Conservation (phyloP, 495 filamentous ascomycete genomes). For the Melanomma pulvis-pyrius region DNA sequence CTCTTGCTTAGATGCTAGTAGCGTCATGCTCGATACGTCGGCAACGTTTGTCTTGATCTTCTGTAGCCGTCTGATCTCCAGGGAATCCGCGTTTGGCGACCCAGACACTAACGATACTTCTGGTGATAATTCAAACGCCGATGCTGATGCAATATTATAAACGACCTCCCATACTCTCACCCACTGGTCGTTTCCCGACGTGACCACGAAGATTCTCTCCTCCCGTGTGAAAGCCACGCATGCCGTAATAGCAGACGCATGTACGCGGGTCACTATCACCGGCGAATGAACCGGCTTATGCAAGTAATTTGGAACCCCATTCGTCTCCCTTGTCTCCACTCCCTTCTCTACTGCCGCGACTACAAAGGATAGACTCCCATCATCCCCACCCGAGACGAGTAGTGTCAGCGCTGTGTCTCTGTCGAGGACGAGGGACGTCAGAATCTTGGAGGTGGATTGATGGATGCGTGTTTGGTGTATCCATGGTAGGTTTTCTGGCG, state of each 20-base stretch:
- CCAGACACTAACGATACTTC: constrained; percentile 5
- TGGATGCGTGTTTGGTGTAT: constrained; percentile 56
- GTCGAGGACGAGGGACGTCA: constrained; percentile 45
- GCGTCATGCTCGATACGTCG: constrained; percentile 58
- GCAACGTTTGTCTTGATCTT: constrained; percentile 67
- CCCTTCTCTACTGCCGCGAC: constrained; percentile 26
- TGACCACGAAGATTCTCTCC: constrained; percentile 50
- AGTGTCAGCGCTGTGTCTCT: constrained; percentile 48
- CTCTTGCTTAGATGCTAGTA: constrained; percentile 36
- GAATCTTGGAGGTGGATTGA: constrained; percentile 72
- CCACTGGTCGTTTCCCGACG: constrained; percentile 78
- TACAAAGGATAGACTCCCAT: constrained; percentile 71
- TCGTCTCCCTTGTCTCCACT: constrained; percentile 11
- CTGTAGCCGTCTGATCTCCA: constrained; percentile 49
- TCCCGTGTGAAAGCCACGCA: constrained; percentile 52
- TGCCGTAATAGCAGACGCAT: constrained; percentile 78
- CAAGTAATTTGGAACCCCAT: neutral
- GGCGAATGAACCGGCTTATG: constrained; percentile 28
- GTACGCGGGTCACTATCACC: constrained; percentile 68
- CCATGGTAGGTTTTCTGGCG: constrained; percentile 37
- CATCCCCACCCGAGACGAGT: constrained; percentile 79
- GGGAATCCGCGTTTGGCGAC: constrained; percentile 37
- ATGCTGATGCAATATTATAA: constrained; percentile 42
- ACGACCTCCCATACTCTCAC: constrained; percentile 70
- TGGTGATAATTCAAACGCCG: too few relatives aligned